Conservation (phyloP, 2,329 filamentous ascomycete genomes). For the Fusarium incarnatum region DNA sequence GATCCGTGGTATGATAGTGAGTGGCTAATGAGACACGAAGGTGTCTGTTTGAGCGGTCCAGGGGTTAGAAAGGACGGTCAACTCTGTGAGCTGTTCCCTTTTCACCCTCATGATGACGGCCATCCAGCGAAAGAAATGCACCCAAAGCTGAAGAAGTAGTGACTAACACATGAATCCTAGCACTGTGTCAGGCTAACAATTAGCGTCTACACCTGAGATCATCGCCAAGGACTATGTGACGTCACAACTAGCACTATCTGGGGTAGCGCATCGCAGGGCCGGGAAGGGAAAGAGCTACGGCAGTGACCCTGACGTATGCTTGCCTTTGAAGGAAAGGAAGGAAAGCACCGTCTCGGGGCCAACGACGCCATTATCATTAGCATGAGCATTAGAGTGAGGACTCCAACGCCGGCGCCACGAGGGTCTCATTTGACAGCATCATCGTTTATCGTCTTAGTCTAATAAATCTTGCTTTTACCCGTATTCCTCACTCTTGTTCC, state of each 20-base stretch:
- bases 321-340: constrained; percentile 19
- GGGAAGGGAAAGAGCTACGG: constrained; percentile 34
- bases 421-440: constrained; percentile 35
- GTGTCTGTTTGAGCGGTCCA: constrained; percentile 6
- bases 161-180: background rate
- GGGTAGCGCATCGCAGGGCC: constrained; percentile 35
- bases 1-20: background rate
- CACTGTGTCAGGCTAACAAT: constrained; percentile 17
- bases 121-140: background rate
- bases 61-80: background rate
- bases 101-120: constrained; percentile 5
- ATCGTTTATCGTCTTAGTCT: constrained; percentile 28
- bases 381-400: constrained; percentile 16
- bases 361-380: constrained; percentile 30
- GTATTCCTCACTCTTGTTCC: background rate
- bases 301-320: constrained; percentile 42
- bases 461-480: constrained; percentile 42
- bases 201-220: constrained; percentile 42
- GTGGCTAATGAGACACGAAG: constrained; percentile 19
- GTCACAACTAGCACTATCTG: constrained; percentile 43
- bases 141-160: constrained; percentile 17
- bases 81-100: background rate
- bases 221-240: constrained; percentile 41
- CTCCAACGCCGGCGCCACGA: constrained; percentile 26
- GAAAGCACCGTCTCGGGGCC: constrained; percentile 36